Evolutionary conservation across 148 eudicot genomes (phyloP), one percentile per base, ranked within the genome.

Genomic region (Fagopyrum homotropicum): DNA sequence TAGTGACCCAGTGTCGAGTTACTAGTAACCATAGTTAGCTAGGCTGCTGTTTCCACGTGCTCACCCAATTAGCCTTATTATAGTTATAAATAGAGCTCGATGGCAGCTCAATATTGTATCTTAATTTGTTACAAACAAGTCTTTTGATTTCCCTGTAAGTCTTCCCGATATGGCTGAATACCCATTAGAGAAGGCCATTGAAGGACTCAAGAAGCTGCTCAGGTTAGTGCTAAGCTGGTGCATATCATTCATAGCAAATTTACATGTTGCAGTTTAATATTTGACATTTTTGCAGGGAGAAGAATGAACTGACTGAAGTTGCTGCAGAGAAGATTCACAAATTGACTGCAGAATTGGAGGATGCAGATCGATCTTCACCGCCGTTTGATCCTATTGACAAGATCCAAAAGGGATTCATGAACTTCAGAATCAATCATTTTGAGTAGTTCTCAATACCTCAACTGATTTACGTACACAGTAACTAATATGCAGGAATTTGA

Each of bases 391-490:
- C 75, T 14, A 52, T 73, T 9, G 75, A 30, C 45, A 51, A 49
- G 56, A 35, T 73, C 35, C 75, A 47, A 52, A 15, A 49, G 57
- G 75, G 75, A 6, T 73, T 73, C 60, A 11, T 73, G 45, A 73
- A 52, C 19, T 73, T 73, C 75, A 73, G 56, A 15, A 43, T 66
- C 71, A 66, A 66, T 43, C 71, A 66, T 5, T 66, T 66, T 35
- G 70, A 66, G 70, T 66, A 64, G 46, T 17, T 35, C 17, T 22
- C 17, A 2, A 16, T 12, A 6, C 51, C 49, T 69, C 10, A 7
- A 29, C 40, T 69, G 8, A 5, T 30, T 11, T 66, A 5, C 40
- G 40, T 35, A 35, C 52, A 49, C 52, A 49, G 9, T 8, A 14
- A 52, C 6, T 15, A 12, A 15, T 12, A 3, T 52, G 15, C 57